Conservation (phyloP, 805 yeast species). For the Torulaspora indica region DNA sequence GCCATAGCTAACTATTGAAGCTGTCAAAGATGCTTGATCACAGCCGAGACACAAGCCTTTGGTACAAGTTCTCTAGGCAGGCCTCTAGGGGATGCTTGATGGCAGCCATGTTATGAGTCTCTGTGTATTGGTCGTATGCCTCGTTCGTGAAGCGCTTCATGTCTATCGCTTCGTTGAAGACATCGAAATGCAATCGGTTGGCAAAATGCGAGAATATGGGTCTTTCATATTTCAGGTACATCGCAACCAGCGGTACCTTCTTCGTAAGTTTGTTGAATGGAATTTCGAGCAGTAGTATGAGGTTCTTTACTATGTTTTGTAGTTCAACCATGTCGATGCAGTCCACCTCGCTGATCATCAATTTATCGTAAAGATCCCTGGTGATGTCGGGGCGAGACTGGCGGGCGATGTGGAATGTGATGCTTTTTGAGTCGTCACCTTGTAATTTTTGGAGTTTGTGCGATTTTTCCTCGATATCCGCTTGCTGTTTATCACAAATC, state of each 20-base stretch:
- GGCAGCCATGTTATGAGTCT: constrained; percentile 17
- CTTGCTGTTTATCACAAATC: background rate
- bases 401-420: constrained; percentile 23
- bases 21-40: background rate
- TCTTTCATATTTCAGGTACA: constrained; percentile 28
- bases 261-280: constrained; percentile 32
- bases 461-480: constrained; percentile 4
- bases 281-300: constrained; percentile 32
- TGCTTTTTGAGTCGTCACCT: constrained; percentile 27
- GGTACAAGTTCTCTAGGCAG: constrained; percentile 32
- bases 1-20: background rate
- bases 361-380: constrained; percentile 16
- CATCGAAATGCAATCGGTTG: constrained; percentile 30
- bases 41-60: constrained; percentile 20
- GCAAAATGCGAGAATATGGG: constrained; percentile 33
- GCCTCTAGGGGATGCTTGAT: constrained; percentile 26
- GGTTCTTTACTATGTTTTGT: constrained; percentile 37
- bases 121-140: constrained; percentile 22
- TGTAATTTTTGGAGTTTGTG: constrained; percentile 6
- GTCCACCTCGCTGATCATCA: constrained; percentile 33
- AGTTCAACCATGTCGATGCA: constrained; percentile 28
- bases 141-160: constrained; percentile 22
- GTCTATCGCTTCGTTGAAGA: constrained; percentile 32
- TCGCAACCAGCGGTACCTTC: constrained; percentile 28
- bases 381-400: constrained; percentile 29